These are phyloP conservation scores for Trichophaea hybrida DNA, from an alignment of 2,329 filamentous ascomycete species.

Conservation along the genomic window DNA sequence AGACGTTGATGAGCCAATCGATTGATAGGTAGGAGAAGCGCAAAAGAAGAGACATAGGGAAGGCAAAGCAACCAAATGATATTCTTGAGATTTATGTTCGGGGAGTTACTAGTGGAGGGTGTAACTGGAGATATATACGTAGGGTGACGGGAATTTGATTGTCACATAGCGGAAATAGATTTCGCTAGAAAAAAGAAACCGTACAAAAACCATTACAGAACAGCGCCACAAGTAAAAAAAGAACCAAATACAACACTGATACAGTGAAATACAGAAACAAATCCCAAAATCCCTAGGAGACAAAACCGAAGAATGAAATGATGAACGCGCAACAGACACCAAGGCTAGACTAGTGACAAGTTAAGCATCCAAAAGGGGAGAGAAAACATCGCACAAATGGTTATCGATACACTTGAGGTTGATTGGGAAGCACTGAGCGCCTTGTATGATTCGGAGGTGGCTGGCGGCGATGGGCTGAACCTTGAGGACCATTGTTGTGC, in stretches of 20 bases:
- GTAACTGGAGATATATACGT: too few species aligned
- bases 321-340: not conserved
- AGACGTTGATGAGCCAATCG: too few species aligned
- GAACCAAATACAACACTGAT: not conserved
- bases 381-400: not conserved
- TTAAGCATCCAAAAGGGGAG: not conserved
- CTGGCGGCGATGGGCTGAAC: not conserved
- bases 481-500: not conserved
- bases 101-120: too few species aligned
- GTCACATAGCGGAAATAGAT: not conserved
- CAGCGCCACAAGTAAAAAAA: not conserved
- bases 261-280: not conserved
- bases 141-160: too few species aligned
- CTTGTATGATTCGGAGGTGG: constrained; percentile 3
- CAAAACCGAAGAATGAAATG: not conserved
- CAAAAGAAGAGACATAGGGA: not conserved
- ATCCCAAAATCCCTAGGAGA: not conserved
- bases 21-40: not conserved
- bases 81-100: too few species aligned
- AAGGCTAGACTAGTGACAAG: not conserved
- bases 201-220: not conserved
- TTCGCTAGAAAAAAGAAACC: not conserved
- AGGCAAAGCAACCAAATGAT: too few species aligned
- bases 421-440: not conserved
- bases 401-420: not conserved